Percentiles rank a stretch among this genome's conserved stretches.
Evolutionary conservation across 1,284 basidiomycete genomes (phyloP).

Genomic region (Rhizoctonia solani): DNA sequence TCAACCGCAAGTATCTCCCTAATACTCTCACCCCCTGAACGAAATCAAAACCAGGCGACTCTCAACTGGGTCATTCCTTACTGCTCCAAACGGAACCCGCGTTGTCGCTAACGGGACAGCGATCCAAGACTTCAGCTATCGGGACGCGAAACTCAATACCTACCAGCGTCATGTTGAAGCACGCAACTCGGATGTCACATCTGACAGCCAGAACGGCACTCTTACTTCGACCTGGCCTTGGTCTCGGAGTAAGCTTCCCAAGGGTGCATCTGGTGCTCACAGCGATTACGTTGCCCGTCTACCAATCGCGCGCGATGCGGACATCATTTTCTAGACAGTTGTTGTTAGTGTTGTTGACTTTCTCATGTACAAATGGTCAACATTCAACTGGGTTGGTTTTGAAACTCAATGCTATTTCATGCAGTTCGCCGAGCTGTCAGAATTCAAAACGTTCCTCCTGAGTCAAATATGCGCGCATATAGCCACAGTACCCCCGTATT

Average conservation of each 20-base stretch:
- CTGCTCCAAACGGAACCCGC: conserved; percentile 33
- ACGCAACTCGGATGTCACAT: conserved; percentile 61
- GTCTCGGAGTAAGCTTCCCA: conserved; percentile 18
- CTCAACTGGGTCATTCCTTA: conserved; percentile 22
- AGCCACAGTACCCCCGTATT: no score
- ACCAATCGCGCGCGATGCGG: conserved; percentile 10
- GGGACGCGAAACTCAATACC: conserved; percentile 63
- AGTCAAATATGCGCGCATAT: no score
- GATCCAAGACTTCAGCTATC: conserved; percentile 67
- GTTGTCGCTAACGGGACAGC: conserved; percentile 53
- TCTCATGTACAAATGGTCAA: background rate
- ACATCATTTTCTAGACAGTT: conserved; percentile 22
- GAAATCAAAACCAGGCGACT: conserved; percentile 60
- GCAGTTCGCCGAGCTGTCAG: no score
- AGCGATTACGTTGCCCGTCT: conserved; percentile 25
- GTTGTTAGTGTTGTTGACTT: background rate
- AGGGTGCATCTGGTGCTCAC: conserved; percentile 24
- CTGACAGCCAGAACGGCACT: conserved; percentile 61
- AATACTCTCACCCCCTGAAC: conserved; percentile 62
- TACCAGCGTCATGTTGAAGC: conserved; percentile 64
- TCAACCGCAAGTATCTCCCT: conserved; percentile 60
- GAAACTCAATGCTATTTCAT: no score
- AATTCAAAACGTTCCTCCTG: no score
- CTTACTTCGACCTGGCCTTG: conserved; percentile 47
- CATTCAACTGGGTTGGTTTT: no score